Conservation (phyloP, 352 stramenopile genomes). For the Phytopythium cucurbitacearum region DNA sequence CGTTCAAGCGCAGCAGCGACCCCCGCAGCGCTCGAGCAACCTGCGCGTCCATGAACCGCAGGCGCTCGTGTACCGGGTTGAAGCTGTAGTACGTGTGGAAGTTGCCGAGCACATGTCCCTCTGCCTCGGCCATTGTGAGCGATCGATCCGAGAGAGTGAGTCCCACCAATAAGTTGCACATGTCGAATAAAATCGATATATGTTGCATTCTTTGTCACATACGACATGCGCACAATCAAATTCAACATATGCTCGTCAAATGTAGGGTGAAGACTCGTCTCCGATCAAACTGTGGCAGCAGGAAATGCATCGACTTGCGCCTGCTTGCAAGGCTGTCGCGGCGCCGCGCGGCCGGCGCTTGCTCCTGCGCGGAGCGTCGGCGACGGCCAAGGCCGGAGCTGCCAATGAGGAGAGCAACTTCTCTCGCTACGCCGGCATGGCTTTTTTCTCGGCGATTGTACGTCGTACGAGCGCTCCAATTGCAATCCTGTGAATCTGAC, state of each 20-base stretch:
- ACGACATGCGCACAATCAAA: neutral
- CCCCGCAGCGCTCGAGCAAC: slow-evolving; percentile 35
- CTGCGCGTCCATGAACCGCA: slow-evolving; percentile 64
- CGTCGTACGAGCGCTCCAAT: slow-evolving; percentile 6
- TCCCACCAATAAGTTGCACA: no score
- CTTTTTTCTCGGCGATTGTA: slow-evolving; percentile 83
- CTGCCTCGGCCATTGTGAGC: slow-evolving; percentile 29
- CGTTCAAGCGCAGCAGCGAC: slow-evolving; percentile 28
- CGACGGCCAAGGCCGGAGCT: slow-evolving; percentile 1
- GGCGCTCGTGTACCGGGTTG: slow-evolving; percentile 63
- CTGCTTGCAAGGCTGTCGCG: neutral
- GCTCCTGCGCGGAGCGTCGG: slow-evolving; percentile 7
- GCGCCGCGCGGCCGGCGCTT: slow-evolving; percentile 17
- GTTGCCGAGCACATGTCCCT: slow-evolving; percentile 78
- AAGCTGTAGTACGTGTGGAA: slow-evolving; percentile 87
- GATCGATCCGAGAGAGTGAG: neutral
- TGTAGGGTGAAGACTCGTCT: neutral
- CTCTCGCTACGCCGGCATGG: slow-evolving; percentile 76
- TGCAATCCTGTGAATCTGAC: neutral
- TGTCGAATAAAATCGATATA: neutral
- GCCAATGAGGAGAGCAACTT: slow-evolving; percentile 51
- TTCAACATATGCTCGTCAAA: neutral
- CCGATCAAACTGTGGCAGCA: neutral
- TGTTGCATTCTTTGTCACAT: neutral
- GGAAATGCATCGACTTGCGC: slow-evolving; percentile 3